Evolutionary conservation across 1,284 basidiomycete genomes (phyloP).

Genomic region (Cryptococcus maquisensis): DNA sequence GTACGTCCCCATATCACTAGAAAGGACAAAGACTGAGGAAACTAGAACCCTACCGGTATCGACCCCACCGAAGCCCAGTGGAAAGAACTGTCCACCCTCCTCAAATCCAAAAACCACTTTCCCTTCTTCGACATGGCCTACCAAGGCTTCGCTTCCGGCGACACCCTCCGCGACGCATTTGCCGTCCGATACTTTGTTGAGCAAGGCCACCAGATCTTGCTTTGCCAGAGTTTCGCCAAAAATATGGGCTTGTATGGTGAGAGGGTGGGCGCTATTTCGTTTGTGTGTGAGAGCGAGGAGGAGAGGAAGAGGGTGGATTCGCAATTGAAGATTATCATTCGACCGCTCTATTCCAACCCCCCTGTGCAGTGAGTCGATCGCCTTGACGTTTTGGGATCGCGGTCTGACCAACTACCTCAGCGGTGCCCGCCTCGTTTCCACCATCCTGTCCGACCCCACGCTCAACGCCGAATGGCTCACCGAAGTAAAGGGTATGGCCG

Average conservation of each 20-base stretch:
- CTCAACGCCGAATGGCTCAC: constrained; percentile 83
- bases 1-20: constrained; percentile 11
- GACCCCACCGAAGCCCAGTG: constrained; percentile 94
- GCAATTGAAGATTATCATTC: constrained; percentile 92
- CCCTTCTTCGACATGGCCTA: constrained; percentile 72
- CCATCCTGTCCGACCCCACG: constrained; percentile 69
- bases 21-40: constrained; percentile 55
- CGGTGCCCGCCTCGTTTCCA: constrained; percentile 83
- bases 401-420: neutral
- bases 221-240: constrained; percentile 96
- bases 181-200: constrained; percentile 93
- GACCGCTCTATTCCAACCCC: constrained; percentile 98
- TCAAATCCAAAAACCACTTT: constrained; percentile 60
- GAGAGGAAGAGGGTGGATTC: constrained; percentile 85
- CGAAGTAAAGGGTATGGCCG: constrained; percentile 92
- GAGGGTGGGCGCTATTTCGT: constrained; percentile 87
- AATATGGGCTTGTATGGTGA: constrained; percentile 99
- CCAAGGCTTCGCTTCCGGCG: constrained; percentile 89
- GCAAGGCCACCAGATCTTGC: constrained; percentile 77
- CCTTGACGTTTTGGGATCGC: constrained; percentile 55
- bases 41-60: constrained; percentile 90
- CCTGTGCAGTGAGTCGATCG: constrained; percentile 54
- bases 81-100: constrained; percentile 81
- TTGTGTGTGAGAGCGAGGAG: constrained; percentile 67
- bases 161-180: constrained; percentile 83